Percentiles rank a stretch among this genome's conserved stretches.
These are phyloP conservation scores for Chiua virens DNA, from an alignment of 768 basidiomycete genomes.

Conservation along the genomic window DNA sequence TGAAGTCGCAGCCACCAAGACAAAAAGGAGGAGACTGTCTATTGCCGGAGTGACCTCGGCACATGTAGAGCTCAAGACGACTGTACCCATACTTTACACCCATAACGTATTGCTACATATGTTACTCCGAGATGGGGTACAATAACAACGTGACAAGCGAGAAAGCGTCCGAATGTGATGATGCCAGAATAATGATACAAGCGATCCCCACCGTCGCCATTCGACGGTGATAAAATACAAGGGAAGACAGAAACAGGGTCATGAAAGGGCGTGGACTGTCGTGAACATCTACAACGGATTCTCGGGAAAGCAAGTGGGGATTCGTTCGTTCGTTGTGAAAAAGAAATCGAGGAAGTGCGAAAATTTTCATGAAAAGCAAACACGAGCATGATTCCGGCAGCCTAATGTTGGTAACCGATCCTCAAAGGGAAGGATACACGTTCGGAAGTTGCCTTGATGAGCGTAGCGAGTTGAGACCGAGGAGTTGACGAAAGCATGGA, in stretches of 20 bases:
- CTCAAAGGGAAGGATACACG: constrained; percentile 2
- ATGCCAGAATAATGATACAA: constrained; percentile 39
- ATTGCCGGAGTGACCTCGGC: not conserved
- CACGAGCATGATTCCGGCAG: not conserved
- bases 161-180: constrained; percentile 25
- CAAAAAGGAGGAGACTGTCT: no score
- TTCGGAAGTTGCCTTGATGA: constrained; percentile 17
- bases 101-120: constrained; percentile 39
- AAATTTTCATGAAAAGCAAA: constrained; percentile 8
- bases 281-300: constrained; percentile 20
- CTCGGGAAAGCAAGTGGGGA: constrained; percentile 4
- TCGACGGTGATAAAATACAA: constrained; percentile 30
- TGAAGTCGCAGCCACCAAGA: no score
- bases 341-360: constrained; percentile 1
- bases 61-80: constrained; percentile 13
- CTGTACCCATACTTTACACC: constrained; percentile 33
- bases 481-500: constrained; percentile 24
- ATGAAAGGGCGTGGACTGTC: constrained; percentile 28
- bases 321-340: not conserved
- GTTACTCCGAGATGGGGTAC: constrained; percentile 17
- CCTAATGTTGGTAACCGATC: not conserved
- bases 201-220: constrained; percentile 17
- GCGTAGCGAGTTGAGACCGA: constrained; percentile 16
- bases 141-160: constrained; percentile 22
- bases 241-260: constrained; percentile 5